Base-by-base conservation (phyloP, 2,329 filamentous ascomycete species). In the Proliferodiscus dingleyae region DNA sequence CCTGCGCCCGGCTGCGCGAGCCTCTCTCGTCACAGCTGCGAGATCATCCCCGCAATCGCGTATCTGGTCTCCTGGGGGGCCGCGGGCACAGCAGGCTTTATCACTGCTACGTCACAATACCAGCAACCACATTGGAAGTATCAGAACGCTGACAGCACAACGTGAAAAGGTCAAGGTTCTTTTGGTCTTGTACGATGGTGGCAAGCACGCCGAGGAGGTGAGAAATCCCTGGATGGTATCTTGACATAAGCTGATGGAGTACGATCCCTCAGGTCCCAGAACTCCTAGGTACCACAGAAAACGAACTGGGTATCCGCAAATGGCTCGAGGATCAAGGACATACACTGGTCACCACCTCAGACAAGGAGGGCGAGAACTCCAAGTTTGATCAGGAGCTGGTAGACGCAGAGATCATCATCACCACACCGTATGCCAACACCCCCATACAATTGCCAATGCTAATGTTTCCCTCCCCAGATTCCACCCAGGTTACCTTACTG, bases 251-350 rank as follows among this genome's bases (percentile, higher is more conserved):
- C n/a, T n/a, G n/a, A n/a, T n/a, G n/a, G n/a, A n/a, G n/a, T n/a
- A n/a, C n/a, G 2, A 9, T 6, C n/a, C 8, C 15, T 16, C 11
- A 83, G 78, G 78, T 83, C 68, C 89, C 90, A 55, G 80, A 80
- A 63, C 80, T 98, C 37, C 56, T 64, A 63, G 93, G 93, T 64
- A 95, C 93, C 54, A 96, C 89, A 39, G 89, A 98, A 79, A 97
- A 97, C 71, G 93, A 98, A 79, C 88, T 98, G 52, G 93, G 93
- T 61, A 77, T 98, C 66, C 83, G 93, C 66, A 90, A 94, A 73
- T 98, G 93, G 91, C 84, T 98, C 60, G 93, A 97, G 77, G 87
- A 91, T 52, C 85, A 94, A 69, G 93, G 93, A 63, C 93, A 98
- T 81, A 94, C 88, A 54, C 81, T 98, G 52, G 80, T 98, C 60